Percentiles rank a stretch among this genome's conserved stretches.
Evolutionary conservation across 768 basidiomycete species (phyloP).

Genomic region (Calocera cornea): DNA sequence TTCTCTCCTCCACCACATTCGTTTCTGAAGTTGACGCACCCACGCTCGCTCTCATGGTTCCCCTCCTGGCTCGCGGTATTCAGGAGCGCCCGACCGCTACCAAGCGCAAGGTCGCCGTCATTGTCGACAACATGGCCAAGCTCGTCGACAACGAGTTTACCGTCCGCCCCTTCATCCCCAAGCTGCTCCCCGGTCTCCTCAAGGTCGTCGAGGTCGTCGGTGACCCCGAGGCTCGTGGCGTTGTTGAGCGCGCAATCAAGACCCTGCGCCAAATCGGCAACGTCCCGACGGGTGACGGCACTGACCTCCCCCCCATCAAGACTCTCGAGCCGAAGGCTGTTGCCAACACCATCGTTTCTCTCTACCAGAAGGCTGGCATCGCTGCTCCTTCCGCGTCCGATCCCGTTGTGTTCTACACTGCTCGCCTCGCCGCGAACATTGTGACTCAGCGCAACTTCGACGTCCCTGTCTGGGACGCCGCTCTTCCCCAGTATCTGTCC

Average conservation of each 20-base stretch:
- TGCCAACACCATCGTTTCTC: slow-evolving; percentile 47
- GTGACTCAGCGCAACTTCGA: slow-evolving; percentile 89
- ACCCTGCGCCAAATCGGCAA: slow-evolving; percentile 94
- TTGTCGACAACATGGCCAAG: slow-evolving; percentile 97
- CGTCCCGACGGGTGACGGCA: slow-evolving; percentile 79
- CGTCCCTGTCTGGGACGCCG: slow-evolving; percentile 65
- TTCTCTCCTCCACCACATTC: slow-evolving; percentile 97
- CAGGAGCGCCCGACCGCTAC: slow-evolving; percentile 88
- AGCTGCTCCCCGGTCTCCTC: slow-evolving; percentile 85
- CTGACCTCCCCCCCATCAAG: slow-evolving; percentile 78
- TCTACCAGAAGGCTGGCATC: slow-evolving; percentile 76
- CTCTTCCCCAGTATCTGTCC: slow-evolving; percentile 58
- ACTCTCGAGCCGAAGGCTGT: slow-evolving; percentile 55
- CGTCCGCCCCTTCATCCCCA: slow-evolving; percentile 93
- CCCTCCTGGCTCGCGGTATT: slow-evolving; percentile 85
- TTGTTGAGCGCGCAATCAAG: slow-evolving; percentile 80
- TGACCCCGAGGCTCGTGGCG: slow-evolving; percentile 94
- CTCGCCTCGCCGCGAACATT: slow-evolving; percentile 71
- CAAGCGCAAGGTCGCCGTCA: slow-evolving; percentile 96
- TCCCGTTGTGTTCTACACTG: slow-evolving; percentile 52
- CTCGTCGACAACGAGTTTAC: slow-evolving; percentile 90
- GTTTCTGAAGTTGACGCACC: slow-evolving; percentile 98
- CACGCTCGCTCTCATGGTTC: slow-evolving; percentile 95
- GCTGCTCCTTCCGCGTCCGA: slow-evolving; percentile 40
- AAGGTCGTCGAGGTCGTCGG: slow-evolving; percentile 91